Conservation (phyloP, 805 yeast species). For the Maudiozyma bulderi region DNA sequence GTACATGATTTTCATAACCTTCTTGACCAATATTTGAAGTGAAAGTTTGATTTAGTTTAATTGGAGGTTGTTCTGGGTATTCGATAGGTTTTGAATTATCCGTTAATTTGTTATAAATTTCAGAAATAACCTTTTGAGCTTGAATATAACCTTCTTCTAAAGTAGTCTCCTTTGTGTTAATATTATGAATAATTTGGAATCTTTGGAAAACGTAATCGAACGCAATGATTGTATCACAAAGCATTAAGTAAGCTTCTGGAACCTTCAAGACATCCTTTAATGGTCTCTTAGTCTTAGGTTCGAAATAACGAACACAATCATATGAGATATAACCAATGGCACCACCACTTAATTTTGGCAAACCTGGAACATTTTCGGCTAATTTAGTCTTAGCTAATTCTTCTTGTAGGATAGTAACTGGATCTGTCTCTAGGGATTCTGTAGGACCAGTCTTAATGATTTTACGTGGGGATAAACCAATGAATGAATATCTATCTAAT, state of each 20-base stretch:
- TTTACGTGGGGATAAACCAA: constrained; percentile 79
- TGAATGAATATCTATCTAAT: constrained; percentile 81
- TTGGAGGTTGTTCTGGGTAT: constrained; percentile 68
- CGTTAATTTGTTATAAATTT: constrained; percentile 41
- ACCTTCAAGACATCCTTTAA: constrained; percentile 71
- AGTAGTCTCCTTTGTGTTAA: constrained; percentile 36
- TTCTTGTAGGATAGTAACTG: constrained; percentile 60
- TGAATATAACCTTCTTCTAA: constrained; percentile 37
- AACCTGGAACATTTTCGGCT: constrained; percentile 64
- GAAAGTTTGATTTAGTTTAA: constrained; percentile 57
- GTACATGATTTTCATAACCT: constrained; percentile 83
- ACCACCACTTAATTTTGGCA: constrained; percentile 85
- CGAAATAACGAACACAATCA: constrained; percentile 94
- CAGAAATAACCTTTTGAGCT: constrained; percentile 52
- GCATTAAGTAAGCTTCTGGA: constrained; percentile 90
- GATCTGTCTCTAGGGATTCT: constrained; percentile 54
- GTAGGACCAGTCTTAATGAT: constrained; percentile 67
- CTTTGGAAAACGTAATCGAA: constrained; percentile 92
- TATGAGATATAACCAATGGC: constrained; percentile 94
- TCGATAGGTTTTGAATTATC: constrained; percentile 37
- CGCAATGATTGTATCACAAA: constrained; percentile 82
- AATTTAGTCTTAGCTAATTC: constrained; percentile 60
- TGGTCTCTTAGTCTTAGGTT: constrained; percentile 73
- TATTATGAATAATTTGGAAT: constrained; percentile 80
- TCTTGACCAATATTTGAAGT: constrained; percentile 86